A percentile compares a stretch with the other conserved stretches of the same genome.
phyloP scores from a whole-genome alignment of 495 filamentous ascomycete species.

The Neurospora africana region DNA sequence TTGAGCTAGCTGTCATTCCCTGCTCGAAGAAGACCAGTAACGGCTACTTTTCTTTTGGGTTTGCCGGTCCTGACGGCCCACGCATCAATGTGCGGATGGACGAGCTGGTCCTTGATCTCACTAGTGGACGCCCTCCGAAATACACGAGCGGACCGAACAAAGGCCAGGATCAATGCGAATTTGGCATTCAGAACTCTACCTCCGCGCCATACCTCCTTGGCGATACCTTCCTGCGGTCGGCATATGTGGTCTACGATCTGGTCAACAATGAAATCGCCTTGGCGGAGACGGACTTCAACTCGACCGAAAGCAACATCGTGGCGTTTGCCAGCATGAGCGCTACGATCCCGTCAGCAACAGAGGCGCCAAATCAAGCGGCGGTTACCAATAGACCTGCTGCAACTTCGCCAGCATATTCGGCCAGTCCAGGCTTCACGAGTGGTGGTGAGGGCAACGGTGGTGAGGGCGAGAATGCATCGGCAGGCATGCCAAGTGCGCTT shows the following conservation, averaged over 20 bases:
- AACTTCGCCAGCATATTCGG: constrained; percentile 26
- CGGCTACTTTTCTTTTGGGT: constrained; percentile 61
- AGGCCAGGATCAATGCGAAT: constrained; percentile 52
- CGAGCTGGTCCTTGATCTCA: constrained; percentile 63
- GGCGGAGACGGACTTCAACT: constrained; percentile 80
- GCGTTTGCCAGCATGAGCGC: constrained; percentile 39
- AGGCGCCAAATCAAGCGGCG: constrained; percentile 31
- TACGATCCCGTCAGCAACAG: constrained; percentile 38
- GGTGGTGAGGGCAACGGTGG: not conserved
- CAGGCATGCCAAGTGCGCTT: constrained; percentile 20
- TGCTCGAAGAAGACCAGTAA: constrained; percentile 55
- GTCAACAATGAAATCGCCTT: constrained; percentile 79
- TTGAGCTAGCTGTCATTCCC: constrained; percentile 53
- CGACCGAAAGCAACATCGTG: constrained; percentile 47
- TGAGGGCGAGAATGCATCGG: constrained; percentile 20
- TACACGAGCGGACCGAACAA: constrained; percentile 33
- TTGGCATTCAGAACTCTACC: constrained; percentile 66
- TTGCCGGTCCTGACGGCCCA: constrained; percentile 48
- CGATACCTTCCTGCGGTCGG: constrained; percentile 90
- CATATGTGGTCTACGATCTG: constrained; percentile 92
- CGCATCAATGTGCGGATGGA: constrained; percentile 63
- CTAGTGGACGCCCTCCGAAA: constrained; percentile 37
- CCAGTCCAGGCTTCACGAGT: constrained; percentile 27
- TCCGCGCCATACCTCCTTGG: constrained; percentile 59
- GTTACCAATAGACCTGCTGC: constrained; percentile 20